Conservation (phyloP, 805 yeast species). For the Debaryomyces tyrocola region DNA sequence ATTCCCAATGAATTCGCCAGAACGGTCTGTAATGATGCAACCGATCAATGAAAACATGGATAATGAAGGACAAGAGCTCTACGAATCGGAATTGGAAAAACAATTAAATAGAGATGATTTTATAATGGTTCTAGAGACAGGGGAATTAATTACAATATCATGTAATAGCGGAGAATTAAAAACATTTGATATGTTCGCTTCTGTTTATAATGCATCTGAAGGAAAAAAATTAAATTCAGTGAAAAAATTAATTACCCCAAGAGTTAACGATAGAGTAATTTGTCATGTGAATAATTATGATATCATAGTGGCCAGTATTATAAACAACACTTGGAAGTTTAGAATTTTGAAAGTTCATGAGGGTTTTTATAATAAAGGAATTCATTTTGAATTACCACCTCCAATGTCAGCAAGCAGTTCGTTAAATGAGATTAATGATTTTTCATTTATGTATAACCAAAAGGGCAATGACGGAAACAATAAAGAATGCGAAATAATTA, state of each 20-base stretch:
- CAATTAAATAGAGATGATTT: constrained; percentile 43
- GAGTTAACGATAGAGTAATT: constrained; percentile 72
- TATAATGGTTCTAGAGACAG: constrained; percentile 51
- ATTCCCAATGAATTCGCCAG: constrained; percentile 17
- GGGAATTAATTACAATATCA: constrained; percentile 48
- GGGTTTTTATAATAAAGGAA: constrained; percentile 41
- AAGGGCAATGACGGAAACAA: background rate
- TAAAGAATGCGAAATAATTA: background rate
- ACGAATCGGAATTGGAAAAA: background rate
- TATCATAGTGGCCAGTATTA: constrained; percentile 59
- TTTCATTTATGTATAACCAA: constrained; percentile 7
- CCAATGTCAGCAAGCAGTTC: constrained; percentile 6
- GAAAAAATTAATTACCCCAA: constrained; percentile 61
- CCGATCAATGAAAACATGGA: constrained; percentile 7
- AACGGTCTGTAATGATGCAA: constrained; percentile 4
- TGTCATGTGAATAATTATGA: constrained; percentile 50
- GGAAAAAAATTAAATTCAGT: constrained; percentile 44
- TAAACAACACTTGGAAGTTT: constrained; percentile 67
- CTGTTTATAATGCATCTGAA: constrained; percentile 15
- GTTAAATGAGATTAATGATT: constrained; percentile 14
- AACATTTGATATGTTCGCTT: constrained; percentile 23
- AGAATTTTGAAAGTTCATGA: constrained; percentile 50
- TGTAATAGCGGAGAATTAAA: constrained; percentile 48
- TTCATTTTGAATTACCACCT: constrained; percentile 9
- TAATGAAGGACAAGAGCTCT: constrained; percentile 6